Evolutionary conservation across 192 early-diverging fungal genomes (phyloP).

Genomic region (Coemansia sp.): DNA sequence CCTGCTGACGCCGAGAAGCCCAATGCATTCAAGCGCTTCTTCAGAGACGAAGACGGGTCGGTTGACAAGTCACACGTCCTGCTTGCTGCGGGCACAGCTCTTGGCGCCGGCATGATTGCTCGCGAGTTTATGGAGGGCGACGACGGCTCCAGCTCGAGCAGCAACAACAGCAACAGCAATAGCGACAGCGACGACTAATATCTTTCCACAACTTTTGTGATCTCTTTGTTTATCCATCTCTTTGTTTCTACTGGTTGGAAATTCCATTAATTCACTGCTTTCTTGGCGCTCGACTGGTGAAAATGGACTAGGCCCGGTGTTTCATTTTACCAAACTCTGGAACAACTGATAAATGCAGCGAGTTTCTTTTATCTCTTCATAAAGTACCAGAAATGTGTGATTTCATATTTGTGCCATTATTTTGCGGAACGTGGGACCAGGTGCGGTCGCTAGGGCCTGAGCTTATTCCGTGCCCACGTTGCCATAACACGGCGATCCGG

Average conservation of each 20-base stretch:
- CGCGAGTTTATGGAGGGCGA: slow-evolving; percentile 12
- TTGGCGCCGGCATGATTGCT: slow-evolving; percentile 7
- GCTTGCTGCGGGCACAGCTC: slow-evolving; percentile 5
- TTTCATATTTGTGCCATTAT: slow-evolving; percentile 39
- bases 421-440: slow-evolving; percentile 42
- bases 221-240: not conserved
- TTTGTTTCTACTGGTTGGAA: not conserved
- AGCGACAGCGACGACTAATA: not conserved
- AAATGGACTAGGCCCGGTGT: too few species aligned
- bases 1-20: slow-evolving; percentile 2
- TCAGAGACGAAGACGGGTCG: slow-evolving; percentile 26
- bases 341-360: not conserved
- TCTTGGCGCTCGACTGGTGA: too few species aligned
- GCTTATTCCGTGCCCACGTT: slow-evolving; percentile 35
- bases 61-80: slow-evolving; percentile 19
- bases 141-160: slow-evolving; percentile 7
- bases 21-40: slow-evolving; percentile 17
- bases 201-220: not conserved
- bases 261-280: too few species aligned
- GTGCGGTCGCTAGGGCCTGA: slow-evolving; percentile 38
- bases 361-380: not conserved
- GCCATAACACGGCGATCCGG: slow-evolving; percentile 45
- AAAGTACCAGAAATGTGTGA: slow-evolving; percentile 22
- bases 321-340: too few species aligned
- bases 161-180: not conserved